Evolutionary conservation across 371 early-diverging fungal species (phyloP).

Genomic region (Mortierella polycephala): DNA sequence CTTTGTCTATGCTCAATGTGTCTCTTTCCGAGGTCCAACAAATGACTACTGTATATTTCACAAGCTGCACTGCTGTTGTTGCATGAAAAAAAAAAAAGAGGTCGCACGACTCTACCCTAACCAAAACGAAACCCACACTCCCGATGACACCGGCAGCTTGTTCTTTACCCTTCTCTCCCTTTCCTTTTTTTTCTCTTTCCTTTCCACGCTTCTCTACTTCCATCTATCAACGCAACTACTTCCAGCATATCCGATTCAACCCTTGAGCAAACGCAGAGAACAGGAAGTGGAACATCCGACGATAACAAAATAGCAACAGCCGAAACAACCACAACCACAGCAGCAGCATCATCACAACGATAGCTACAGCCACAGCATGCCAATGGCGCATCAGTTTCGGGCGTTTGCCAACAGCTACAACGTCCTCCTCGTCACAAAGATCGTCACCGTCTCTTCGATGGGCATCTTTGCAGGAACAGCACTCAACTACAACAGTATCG

Average conservation of each 20-base stretch:
- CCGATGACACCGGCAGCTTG: neutral
- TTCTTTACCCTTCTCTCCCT: neutral
- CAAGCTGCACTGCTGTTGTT: too few species aligned
- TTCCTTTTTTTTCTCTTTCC: neutral
- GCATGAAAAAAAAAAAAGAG: neutral
- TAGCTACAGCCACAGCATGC: conserved; percentile 6
- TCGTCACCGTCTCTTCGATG: conserved; percentile 38
- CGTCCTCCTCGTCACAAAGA: conserved; percentile 32
- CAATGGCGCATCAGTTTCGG: conserved; percentile 15
- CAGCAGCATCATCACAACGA: neutral
- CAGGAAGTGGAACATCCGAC: neutral
- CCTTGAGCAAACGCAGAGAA: too few species aligned
- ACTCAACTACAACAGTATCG: conserved; percentile 27
- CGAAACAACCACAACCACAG: neutral
- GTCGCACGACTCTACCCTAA: neutral
- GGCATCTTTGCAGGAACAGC: conserved; percentile 46
- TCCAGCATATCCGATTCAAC: neutral
- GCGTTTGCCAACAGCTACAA: conserved; percentile 26
- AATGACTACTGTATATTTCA: too few species aligned
- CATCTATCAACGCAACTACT: neutral
- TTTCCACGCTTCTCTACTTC: neutral
- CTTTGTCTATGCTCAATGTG: neutral
- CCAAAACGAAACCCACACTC: neutral
- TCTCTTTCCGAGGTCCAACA: neutral
- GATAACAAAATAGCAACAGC: neutral